Percentiles rank a stretch among this genome's conserved stretches.
Evolutionary conservation across 1,139 yeast genomes (phyloP).

Genomic region (Schwanniomyces etchellsii): DNA sequence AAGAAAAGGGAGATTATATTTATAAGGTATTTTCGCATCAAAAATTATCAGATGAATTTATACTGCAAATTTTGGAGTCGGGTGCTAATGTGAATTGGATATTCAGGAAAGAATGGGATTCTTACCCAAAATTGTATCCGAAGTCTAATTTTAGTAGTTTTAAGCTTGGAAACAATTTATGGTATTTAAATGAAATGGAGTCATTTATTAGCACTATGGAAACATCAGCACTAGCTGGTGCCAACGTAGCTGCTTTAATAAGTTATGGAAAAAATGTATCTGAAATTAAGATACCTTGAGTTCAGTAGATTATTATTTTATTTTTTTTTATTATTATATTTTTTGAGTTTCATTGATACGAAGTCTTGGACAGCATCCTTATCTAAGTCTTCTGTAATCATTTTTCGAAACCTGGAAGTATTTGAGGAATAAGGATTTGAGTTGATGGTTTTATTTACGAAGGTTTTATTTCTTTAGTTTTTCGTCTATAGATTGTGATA

Average conservation of each 20-base stretch:
- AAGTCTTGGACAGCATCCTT: too few species aligned
- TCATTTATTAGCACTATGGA: slow-evolving; percentile 44
- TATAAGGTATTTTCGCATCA: slow-evolving; percentile 34
- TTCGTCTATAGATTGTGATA: too few species aligned
- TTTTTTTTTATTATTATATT: background rate
- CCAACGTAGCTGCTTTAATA: slow-evolving; percentile 32
- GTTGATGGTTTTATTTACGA: too few species aligned
- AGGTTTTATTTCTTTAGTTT: too few species aligned
- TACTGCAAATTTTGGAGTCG: slow-evolving; percentile 8
- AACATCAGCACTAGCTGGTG: slow-evolving; percentile 42
- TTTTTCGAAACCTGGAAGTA: too few species aligned
- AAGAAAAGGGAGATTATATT: slow-evolving; percentile 18
- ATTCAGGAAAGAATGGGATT: slow-evolving; percentile 19
- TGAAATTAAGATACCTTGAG: slow-evolving; percentile 1
- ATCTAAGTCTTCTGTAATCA: too few species aligned
- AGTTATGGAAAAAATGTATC: slow-evolving; percentile 7
- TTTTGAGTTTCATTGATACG: background rate
- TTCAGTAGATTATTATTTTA: too few species aligned
- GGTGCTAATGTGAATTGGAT: slow-evolving; percentile 11
- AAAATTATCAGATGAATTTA: slow-evolving; percentile 11
- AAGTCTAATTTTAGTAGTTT: slow-evolving; percentile 15
- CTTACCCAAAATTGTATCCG: slow-evolving; percentile 28
- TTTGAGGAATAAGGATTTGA: too few species aligned
- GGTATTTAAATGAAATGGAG: slow-evolving; percentile 39
- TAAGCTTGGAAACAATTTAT: slow-evolving; percentile 19